These are phyloP conservation scores for Erythrobasidium yunnanense DNA, from an alignment of 768 basidiomycete species.

Conservation along the genomic window DNA sequence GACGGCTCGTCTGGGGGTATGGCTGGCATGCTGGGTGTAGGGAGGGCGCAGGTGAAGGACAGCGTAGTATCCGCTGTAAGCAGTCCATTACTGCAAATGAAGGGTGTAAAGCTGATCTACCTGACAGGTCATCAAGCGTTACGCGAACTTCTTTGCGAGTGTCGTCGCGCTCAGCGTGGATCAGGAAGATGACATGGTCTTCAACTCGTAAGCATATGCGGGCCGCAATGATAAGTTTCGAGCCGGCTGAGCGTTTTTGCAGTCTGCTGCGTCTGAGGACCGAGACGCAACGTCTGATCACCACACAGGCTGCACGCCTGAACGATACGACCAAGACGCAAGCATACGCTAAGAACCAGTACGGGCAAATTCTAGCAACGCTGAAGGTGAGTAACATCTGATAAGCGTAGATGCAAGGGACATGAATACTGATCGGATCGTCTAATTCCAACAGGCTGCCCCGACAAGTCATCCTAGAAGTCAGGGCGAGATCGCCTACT, in stretches of 20 bases:
- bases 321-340: constrained; percentile 1
- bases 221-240: too few relatives aligned
- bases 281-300: constrained; percentile 23
- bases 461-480: constrained; percentile 23
- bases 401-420: neutral
- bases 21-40: constrained; percentile 48
- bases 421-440: neutral
- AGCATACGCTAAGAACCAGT: constrained; percentile 20
- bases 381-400: neutral
- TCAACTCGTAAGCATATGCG: constrained; percentile 75
- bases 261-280: constrained; percentile 25
- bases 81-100: constrained; percentile 4
- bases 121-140: constrained; percentile 59
- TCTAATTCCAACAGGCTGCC: neutral
- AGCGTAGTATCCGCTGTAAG: constrained; percentile 54
- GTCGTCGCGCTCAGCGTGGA: constrained; percentile 69
- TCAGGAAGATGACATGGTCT: constrained; percentile 91
- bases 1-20: constrained; percentile 47
- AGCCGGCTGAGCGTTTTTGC: too few relatives aligned
- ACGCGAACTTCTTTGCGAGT: constrained; percentile 68
- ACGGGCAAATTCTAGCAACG: constrained; percentile 18
- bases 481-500: constrained; percentile 23
- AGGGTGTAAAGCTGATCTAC: constrained; percentile 2
- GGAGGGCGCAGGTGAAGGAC: constrained; percentile 52
- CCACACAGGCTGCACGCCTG: constrained; percentile 13